phyloP scores from a whole-genome alignment of 2,329 filamentous ascomycete genomes.

The Fusarium anguioides region DNA sequence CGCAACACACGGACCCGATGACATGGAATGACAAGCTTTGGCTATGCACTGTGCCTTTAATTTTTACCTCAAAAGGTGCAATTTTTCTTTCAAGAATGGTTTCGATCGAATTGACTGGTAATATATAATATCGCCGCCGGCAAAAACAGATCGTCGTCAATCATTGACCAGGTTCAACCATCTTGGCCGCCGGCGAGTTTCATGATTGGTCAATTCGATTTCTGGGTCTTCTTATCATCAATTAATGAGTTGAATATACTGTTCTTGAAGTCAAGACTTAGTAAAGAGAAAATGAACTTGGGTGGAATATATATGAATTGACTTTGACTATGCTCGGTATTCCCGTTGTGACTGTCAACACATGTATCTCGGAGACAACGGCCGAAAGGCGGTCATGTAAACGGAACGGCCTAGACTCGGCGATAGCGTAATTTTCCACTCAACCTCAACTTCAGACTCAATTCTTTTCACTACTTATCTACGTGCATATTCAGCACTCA shows the following conservation, averaged over 20 bases:
- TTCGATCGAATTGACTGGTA: conserved; percentile 1
- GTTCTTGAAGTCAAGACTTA: not conserved
- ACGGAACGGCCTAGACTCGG: conserved; percentile 28
- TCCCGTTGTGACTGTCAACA: not conserved
- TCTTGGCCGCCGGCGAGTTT: conserved; percentile 9
- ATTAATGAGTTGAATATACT: not conserved
- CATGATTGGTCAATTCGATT: conserved; percentile 20
- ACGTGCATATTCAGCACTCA: not conserved
- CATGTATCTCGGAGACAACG: conserved; percentile 5
- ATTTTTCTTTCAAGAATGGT: not conserved
- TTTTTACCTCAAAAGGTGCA: not conserved
- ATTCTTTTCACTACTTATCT: not conserved
- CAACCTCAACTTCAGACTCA: not conserved
- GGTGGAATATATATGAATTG: not conserved
- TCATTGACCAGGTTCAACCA: not conserved
- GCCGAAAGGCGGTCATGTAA: conserved; percentile 5
- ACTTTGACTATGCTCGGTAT: not conserved
- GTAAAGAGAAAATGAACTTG: not conserved
- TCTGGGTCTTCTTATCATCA: conserved; percentile 13
- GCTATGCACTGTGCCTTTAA: not conserved
- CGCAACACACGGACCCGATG: not conserved
- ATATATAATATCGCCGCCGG: conserved; percentile 15
- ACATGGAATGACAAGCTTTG: conserved; percentile 1
- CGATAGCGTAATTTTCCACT: conserved; percentile 24
- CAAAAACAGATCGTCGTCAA: not conserved